A percentile compares a stretch with the other conserved stretches of the same genome.
Conservation (phyloP, 768 basidiomycete genomes). For the Tulasnella sp. region DNA sequence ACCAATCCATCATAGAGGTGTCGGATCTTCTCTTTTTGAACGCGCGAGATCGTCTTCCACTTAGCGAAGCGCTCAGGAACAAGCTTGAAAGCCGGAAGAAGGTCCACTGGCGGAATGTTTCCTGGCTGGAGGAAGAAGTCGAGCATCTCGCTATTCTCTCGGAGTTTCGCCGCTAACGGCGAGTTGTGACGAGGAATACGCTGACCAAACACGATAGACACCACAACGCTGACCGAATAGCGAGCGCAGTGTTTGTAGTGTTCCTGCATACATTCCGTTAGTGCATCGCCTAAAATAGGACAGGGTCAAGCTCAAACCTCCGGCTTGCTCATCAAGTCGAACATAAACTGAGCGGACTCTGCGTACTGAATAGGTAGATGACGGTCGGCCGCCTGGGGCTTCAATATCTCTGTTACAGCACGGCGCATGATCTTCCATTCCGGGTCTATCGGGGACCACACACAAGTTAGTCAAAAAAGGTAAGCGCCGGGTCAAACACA, state of each 20-base stretch:
- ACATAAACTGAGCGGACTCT: constrained; percentile 24
- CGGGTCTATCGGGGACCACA: background rate
- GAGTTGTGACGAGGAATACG: background rate
- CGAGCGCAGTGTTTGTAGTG: background rate
- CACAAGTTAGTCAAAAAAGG: background rate
- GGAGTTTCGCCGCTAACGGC: background rate
- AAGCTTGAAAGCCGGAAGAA: constrained; percentile 1
- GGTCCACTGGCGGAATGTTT: constrained; percentile 4
- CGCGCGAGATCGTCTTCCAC: constrained; percentile 9
- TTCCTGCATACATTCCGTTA: background rate
- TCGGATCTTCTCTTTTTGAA: constrained; percentile 9
- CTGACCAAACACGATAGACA: constrained; percentile 7
- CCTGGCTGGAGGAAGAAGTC: background rate
- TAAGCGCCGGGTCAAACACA: constrained; percentile 8
- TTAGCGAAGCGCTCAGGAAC: constrained; percentile 7
- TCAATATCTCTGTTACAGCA: constrained; percentile 14
- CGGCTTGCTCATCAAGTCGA: constrained; percentile 22
- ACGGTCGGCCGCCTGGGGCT: constrained; percentile 14
- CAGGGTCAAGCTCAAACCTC: constrained; percentile 13
- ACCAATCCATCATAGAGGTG: constrained; percentile 19
- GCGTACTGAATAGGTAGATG: constrained; percentile 23
- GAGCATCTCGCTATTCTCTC: background rate
- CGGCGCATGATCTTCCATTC: constrained; percentile 15
- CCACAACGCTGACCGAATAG: background rate
- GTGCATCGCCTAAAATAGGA: background rate